phyloP scores from a whole-genome alignment of 352 stramenopile genomes.

The Pythium rhizo-oryzae region DNA sequence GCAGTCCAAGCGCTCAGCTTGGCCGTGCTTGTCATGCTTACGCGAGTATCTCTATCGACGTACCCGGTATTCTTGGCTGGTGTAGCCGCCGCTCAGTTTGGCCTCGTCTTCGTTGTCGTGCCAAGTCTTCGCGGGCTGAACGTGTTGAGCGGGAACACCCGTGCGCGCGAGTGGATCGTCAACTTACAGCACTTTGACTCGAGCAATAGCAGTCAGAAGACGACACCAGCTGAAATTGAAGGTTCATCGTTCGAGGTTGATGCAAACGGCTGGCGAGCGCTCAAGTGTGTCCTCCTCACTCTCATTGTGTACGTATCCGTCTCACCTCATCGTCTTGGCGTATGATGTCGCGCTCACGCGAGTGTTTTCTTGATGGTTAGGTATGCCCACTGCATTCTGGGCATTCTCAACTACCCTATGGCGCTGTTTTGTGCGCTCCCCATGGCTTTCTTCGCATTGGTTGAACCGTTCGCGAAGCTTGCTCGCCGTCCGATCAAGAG shows the following conservation, averaged over 20 bases:
- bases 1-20: conserved; percentile 10
- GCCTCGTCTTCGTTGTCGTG: conserved; percentile 5
- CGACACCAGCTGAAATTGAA: background rate
- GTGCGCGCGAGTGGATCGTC: conserved; percentile 12
- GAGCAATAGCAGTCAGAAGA: background rate
- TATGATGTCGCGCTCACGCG: background rate
- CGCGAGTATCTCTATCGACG: background rate
- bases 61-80: background rate
- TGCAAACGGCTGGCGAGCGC: conserved; percentile 24
- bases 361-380: conserved; percentile 28
- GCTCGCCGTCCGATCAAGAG: conserved; percentile 17
- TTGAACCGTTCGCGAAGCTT: conserved; percentile 36
- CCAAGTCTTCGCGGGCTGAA: conserved; percentile 1
- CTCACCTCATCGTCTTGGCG: background rate
- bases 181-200: conserved; percentile 21
- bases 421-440: conserved; percentile 67
- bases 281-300: conserved; percentile 28
- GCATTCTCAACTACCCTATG: conserved; percentile 85
- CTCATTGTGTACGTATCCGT: conserved; percentile 35
- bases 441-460: conserved; percentile 62
- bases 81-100: background rate
- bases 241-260: conserved; percentile 11
- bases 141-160: conserved; percentile 12
- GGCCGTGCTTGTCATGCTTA: background rate
- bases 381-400: conserved; percentile 70